Evolutionary conservation across 306 rosid genomes (phyloP).

Genomic region (Sechiopsis laciniata): DNA sequence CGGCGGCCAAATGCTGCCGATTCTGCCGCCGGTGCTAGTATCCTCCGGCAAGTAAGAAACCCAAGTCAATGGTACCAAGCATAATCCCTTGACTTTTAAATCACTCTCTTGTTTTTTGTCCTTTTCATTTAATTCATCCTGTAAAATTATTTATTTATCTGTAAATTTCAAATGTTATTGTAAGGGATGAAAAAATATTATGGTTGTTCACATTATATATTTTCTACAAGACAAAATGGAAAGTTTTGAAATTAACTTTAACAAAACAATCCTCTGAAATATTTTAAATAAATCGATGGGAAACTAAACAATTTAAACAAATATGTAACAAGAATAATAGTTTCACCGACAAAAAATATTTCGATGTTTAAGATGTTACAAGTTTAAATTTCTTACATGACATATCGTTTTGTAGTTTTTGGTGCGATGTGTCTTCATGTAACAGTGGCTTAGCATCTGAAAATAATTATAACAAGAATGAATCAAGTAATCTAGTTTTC

Average conservation of each 20-base stretch:
- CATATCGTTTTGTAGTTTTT: conserved; percentile 31
- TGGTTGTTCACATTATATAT: no score
- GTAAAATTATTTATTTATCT: background rate
- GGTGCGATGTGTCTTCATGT: conserved; percentile 54
- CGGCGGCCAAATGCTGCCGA: conserved; percentile 41
- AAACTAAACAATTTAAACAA: background rate
- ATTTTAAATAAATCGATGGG: background rate
- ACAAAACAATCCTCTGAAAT: background rate
- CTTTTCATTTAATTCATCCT: conserved; percentile 33
- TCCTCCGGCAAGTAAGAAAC: conserved; percentile 60
- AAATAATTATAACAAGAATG: background rate
- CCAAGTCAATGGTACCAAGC: conserved; percentile 70
- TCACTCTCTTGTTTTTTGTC: conserved; percentile 28
- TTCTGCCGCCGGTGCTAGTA: background rate
- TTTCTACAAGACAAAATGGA: background rate
- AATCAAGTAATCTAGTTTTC: background rate
- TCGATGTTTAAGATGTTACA: no score
- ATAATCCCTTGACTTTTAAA: conserved; percentile 67
- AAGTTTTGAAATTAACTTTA: no score
- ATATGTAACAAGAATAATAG: no score
- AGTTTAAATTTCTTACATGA: background rate
- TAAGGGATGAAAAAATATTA: no score
- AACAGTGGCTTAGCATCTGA: conserved; percentile 89
- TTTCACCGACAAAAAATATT: no score
- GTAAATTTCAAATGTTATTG: background rate